These are phyloP conservation scores for Echria macrotheca DNA, from an alignment of 495 filamentous ascomycete genomes.

Conservation along the genomic window DNA sequence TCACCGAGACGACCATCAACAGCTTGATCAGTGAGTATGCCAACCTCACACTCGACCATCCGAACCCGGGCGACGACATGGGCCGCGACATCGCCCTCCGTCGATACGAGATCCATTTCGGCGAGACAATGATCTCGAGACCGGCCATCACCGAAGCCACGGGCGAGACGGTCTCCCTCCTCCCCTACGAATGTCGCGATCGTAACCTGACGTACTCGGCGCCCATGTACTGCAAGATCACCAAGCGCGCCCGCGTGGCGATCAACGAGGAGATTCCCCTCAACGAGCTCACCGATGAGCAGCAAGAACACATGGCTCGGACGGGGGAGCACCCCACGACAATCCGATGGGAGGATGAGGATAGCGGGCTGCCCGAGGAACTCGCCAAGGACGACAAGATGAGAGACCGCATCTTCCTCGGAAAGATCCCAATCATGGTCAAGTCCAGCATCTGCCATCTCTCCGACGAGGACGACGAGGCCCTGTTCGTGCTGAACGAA, in stretches of 20 bases:
- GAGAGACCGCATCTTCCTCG: conserved; percentile 65
- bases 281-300: conserved; percentile 53
- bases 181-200: conserved; percentile 88
- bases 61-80: conserved; percentile 60
- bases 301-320: conserved; percentile 36
- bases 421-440: conserved; percentile 95
- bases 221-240: conserved; percentile 81
- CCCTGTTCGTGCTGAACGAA: conserved; percentile 81
- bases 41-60: conserved; percentile 81
- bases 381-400: conserved; percentile 42
- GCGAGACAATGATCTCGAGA: conserved; percentile 71
- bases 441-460: conserved; percentile 91
- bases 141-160: conserved; percentile 90
- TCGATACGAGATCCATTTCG: conserved; percentile 91
- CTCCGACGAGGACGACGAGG: conserved; percentile 70
- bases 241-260: conserved; percentile 72
- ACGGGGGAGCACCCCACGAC: conserved; percentile 48
- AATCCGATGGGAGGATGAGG: conserved; percentile 56
- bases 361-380: conserved; percentile 34
- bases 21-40: conserved; percentile 87
- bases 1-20: conserved; percentile 85
- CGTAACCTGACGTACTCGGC: conserved; percentile 93
- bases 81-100: conserved; percentile 75
- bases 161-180: conserved; percentile 71
- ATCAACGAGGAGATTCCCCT: conserved; percentile 64